Evolutionary conservation across 2,329 filamentous ascomycete species (phyloP), one percentile per base, ranked within the genome.

Genomic region (Nigrospora osmanthi): DNA sequence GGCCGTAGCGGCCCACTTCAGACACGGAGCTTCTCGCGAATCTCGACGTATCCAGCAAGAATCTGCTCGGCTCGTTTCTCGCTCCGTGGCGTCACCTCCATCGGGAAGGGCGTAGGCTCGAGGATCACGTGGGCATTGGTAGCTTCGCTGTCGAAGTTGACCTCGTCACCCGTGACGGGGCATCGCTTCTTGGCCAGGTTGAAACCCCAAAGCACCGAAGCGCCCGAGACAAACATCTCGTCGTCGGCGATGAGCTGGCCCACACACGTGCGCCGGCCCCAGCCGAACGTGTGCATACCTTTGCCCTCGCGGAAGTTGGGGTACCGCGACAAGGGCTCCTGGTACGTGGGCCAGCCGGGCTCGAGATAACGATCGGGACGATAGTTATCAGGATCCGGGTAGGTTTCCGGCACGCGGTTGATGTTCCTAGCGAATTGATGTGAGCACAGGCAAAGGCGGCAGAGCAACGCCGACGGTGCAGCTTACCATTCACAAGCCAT

Each of bases 261-360:
- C 5, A 82, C 70, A 53, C 80, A 85, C 13, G 74, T 73, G 49
- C 81, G 72, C 37, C 80, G 76, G 32, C 80, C 81, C 68, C 73
- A 83, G 28, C 80, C 80, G 54, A 84, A 84, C 0, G 75, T 80
- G 50, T 80, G 75, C 73, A 83, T 79, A 34, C 72, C 73, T 2
- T 66, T 61, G 34, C 72, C 71, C 55, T 75, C 71, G 51, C 80
- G 77, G 56, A 84, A 73, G 59, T 75, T 80, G 14, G 81, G 81
- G 54, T 76, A 83, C 45, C 73, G 71, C 2, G 73, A 73, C n/a
- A 84, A 70, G 0, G 81, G 81, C 54, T 78, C 79, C 54, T 82
- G 76, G 63, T 76, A 84, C 0, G 80, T 81, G 1, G 81, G 81
- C 71, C 75, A 85, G 16, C 64, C 66, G n/a, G 75, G 62, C 51